Conservation (phyloP, 179 eudicot species). For the Spinacia oleracea region DNA sequence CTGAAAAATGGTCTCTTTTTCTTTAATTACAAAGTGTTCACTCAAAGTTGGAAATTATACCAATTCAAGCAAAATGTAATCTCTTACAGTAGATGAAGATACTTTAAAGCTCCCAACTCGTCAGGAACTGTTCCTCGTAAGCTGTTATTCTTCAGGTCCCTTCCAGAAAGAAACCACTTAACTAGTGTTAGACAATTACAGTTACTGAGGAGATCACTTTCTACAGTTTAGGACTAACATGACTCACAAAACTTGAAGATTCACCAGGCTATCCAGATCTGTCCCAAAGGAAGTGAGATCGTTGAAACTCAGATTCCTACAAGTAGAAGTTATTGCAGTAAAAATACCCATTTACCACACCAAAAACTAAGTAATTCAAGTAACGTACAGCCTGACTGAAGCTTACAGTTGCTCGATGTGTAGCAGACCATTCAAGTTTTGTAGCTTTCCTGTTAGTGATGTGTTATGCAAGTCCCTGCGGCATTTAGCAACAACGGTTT, state of each 20-base stretch:
- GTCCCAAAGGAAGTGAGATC: slow-evolving; percentile 63
- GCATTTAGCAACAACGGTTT: slow-evolving; percentile 8
- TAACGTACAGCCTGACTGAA: not conserved
- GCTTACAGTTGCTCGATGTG: slow-evolving; percentile 64
- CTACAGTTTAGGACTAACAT: not conserved
- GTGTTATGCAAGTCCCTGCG: slow-evolving; percentile 76
- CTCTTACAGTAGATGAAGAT: slow-evolving; percentile 70
- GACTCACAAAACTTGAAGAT: slow-evolving; percentile 67
- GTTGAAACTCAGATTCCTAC: slow-evolving; percentile 81
- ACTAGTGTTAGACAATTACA: not conserved
- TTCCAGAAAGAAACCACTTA: slow-evolving; percentile 24
- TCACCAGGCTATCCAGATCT: slow-evolving; percentile 51
- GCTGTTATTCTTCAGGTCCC: slow-evolving; percentile 72
- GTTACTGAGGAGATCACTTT: not conserved
- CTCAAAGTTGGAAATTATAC: not conserved
- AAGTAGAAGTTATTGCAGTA: not conserved
- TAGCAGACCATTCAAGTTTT: slow-evolving; percentile 63
- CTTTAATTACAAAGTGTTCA: not conserved
- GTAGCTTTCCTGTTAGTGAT: slow-evolving; percentile 65
- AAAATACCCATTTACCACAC: not conserved
- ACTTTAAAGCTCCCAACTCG: slow-evolving; percentile 51
- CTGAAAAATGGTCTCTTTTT: slow-evolving; percentile 32
- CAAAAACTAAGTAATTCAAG: not conserved
- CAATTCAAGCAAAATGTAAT: not conserved
- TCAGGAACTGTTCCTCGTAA: slow-evolving; percentile 63